phyloP scores from a whole-genome alignment of 2,329 filamentous ascomycete genomes.

The Paecilomyces dactylethromorphus region DNA sequence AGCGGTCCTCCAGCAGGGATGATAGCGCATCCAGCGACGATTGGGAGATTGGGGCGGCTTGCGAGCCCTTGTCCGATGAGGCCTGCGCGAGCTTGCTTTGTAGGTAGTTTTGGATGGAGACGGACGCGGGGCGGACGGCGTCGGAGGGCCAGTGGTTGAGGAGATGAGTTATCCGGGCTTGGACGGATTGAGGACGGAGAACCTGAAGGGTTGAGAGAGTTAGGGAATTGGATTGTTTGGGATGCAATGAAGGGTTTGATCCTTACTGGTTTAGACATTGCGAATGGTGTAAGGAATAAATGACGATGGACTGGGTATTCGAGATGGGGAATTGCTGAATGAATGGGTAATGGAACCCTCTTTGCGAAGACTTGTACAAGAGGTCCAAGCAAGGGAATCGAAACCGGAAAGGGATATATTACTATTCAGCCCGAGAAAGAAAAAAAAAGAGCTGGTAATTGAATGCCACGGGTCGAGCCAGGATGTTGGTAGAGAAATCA shows the following conservation, averaged over 20 bases:
- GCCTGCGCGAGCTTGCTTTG: slow-evolving; percentile 23
- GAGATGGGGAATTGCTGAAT: not conserved
- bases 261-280: slow-evolving; percentile 23
- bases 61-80: slow-evolving; percentile 8
- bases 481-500: not conserved
- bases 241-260: not conserved
- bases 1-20: slow-evolving; percentile 54
- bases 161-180: slow-evolving; percentile 34
- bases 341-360: not conserved
- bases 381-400: not conserved
- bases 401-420: not conserved
- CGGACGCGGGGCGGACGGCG: slow-evolving; percentile 36
- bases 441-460: not conserved
- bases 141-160: slow-evolving; percentile 40
- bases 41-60: slow-evolving; percentile 20
- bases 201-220: slow-evolving; percentile 4
- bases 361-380: not conserved
- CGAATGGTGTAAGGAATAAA: not conserved
- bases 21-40: slow-evolving; percentile 52
- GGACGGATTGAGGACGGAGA: slow-evolving; percentile 21
- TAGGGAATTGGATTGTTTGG: not conserved
- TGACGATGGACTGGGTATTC: not conserved
- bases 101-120: slow-evolving; percentile 39
- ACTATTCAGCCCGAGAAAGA: not conserved
- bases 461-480: not conserved